Percentiles rank a stretch among this genome's conserved stretches.
Evolutionary conservation across 305 asterid genomes (phyloP).

Genomic region (Fraxinus nigra): DNA sequence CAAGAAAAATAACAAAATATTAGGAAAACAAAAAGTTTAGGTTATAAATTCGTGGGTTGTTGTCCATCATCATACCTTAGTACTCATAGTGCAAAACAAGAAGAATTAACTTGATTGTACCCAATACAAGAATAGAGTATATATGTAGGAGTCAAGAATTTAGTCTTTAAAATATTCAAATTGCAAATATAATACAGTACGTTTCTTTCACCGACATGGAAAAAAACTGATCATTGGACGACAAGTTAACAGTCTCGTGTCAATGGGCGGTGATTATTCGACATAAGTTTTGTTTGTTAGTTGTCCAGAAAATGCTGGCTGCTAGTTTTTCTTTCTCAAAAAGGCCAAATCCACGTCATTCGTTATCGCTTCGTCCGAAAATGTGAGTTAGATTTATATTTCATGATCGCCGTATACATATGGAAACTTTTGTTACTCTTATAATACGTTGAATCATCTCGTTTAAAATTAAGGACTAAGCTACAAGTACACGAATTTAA

Average conservation of each 20-base stretch:
- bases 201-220: neutral
- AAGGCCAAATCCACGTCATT: neutral
- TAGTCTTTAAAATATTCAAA: neutral
- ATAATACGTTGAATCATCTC: neutral
- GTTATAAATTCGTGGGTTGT: neutral
- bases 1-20: neutral
- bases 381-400: neutral
- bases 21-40: neutral
- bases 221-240: neutral
- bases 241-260: neutral
- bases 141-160: neutral
- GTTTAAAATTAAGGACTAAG: neutral
- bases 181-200: neutral
- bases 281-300: neutral
- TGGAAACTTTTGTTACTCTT: neutral
- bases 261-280: neutral
- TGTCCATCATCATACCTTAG: slow-evolving; percentile 16
- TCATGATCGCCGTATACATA: neutral
- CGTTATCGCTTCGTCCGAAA: neutral
- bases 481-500: too few species aligned
- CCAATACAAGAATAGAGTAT: neutral
- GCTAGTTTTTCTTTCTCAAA: neutral
- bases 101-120: neutral
- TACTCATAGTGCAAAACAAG: slow-evolving; percentile 14
- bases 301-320: neutral